Base-by-base conservation (phyloP, 1,284 basidiomycete genomes). In the Tetrapyrgos nigripes region DNA sequence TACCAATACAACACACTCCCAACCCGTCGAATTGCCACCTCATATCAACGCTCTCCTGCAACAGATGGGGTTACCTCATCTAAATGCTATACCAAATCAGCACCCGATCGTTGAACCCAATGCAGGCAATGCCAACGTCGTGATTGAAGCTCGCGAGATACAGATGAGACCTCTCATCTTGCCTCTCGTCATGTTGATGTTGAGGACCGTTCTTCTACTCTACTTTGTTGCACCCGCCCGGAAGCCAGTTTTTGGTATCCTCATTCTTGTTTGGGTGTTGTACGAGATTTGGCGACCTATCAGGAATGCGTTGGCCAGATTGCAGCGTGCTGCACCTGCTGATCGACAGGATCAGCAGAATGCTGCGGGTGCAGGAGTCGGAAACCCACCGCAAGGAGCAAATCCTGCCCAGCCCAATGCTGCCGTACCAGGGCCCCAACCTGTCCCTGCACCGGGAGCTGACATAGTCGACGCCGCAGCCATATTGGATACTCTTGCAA, bases 231-330 rank as follows among this genome's bases (percentile, higher is more conserved):
- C 88, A 2, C 91, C 91, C 0, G 83, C 88, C 3, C 81, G 88
- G 63, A 89, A 90, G 60, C 91, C 91, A 1, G 68, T 92, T 13
- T 84, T 92, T 59, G 86, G 86, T 23, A 61, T 90, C 24, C 71
- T 91, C 51, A 79, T 93, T 31, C 74, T 87, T 21, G 82, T 77
- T 4, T 92, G 89, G 88, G 83, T 91, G 66, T 59, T 88, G 14
- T 93, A 91, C 68, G 91, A 93, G 71, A 84, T 89, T 24, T 92
- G 88, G 87, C 83, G 81, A 54, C 86, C 87, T n/a, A 80, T 92
- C 40, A 35, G 27, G 45, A 56, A 40, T 46, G 55, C 9, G 8
- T 21, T 47, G 21, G 44, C 40, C 8, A 40, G 53, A 17, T n/a
- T 19, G 31, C 51, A 40, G 29, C 49, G 28, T 23, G 49, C 35